These are phyloP conservation scores for Thalassiosira livingstoniorum DNA, from an alignment of 352 stramenopile genomes.

Conservation along the genomic window DNA sequence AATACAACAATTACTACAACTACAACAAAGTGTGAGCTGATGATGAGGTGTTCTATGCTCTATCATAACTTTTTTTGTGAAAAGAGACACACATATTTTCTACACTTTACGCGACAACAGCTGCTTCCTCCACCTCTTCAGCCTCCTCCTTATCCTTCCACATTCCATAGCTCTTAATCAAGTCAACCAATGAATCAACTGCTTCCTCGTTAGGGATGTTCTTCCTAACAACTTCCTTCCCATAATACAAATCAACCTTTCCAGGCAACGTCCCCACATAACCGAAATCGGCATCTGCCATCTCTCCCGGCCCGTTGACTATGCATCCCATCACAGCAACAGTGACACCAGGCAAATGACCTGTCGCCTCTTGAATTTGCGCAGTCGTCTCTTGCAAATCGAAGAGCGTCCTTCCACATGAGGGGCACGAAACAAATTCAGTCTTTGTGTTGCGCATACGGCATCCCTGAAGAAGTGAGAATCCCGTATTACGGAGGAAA, in stretches of 20 bases:
- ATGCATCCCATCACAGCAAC: constrained; percentile 92
- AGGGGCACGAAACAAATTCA: constrained; percentile 90
- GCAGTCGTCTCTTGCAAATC: constrained; percentile 90
- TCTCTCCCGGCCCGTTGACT: constrained; percentile 90
- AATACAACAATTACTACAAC: too few relatives aligned
- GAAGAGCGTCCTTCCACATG: constrained; percentile 89
- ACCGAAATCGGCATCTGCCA: constrained; percentile 91
- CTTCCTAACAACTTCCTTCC: constrained; percentile 88
- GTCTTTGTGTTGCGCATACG: constrained; percentile 90
- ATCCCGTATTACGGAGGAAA: constrained; percentile 85
- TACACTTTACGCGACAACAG: constrained; percentile 52
- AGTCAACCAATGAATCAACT: constrained; percentile 85
- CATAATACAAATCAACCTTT: constrained; percentile 90
- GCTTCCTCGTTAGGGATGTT: constrained; percentile 87
- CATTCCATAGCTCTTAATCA: constrained; percentile 90
- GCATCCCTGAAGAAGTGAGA: constrained; percentile 87
- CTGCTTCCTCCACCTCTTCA: constrained; percentile 64
- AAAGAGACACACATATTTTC: too few relatives aligned
- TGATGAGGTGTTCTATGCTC: too few relatives aligned
- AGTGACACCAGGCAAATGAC: constrained; percentile 88
- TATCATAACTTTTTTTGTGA: too few relatives aligned
- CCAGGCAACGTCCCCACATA: constrained; percentile 88
- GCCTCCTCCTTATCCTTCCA: constrained; percentile 87
- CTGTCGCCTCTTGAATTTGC: constrained; percentile 85
- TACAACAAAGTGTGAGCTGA: too few relatives aligned